Base-by-base conservation (phyloP, 768 basidiomycete genomes). In the Phylloporus scabripes region DNA sequence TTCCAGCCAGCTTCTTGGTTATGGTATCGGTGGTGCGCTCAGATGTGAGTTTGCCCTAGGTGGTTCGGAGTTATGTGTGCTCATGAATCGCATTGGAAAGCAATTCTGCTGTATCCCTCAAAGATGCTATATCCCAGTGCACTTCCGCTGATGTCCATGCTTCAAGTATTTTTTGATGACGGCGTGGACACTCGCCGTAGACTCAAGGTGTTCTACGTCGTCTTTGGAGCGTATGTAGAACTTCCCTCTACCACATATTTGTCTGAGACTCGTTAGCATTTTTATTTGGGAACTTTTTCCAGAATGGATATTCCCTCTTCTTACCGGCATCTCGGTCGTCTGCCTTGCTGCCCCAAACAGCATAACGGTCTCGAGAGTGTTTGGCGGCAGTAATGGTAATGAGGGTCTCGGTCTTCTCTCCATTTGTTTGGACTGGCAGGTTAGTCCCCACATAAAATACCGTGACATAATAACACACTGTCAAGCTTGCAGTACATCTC, bases 351-450 rank as follows among this genome's bases (percentile, higher is more conserved):
- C 74, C 41, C 73, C 72, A 37, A 63, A 80, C 15, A 77, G 70
- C 45, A 56, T 76, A 0, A 70, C 72, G 62, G 70, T 82, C 50
- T 76, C 79, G 0, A 71, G 75, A 23, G 66, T 82, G 26, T 82
- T 83, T 56, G 82, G 82, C 45, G 82, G 82, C 34, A 78, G 74
- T 33, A 75, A 78, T 28, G 81, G 74, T 47, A 82, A 84, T 47
- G 81, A 83, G 61, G 81, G 82, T 7, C 72, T 83, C 36, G 82
- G 81, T 10, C 63, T 78, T 45, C 74, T 84, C 38, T 73, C 81
- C 1, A 60, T 83, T 34, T 81, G 72, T 53, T 65, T 84, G 12
- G 82, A 85, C 57, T 84, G 82, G 81, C 78, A 80, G 66, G 65
- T 66, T 48, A 1, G 72, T 43, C 31, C 71, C 34, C 60, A 74